Evolutionary conservation across 495 filamentous ascomycete genomes (phyloP), one percentile per base, ranked within the genome.

Genomic region (Penicillium psychrofluorescens): DNA sequence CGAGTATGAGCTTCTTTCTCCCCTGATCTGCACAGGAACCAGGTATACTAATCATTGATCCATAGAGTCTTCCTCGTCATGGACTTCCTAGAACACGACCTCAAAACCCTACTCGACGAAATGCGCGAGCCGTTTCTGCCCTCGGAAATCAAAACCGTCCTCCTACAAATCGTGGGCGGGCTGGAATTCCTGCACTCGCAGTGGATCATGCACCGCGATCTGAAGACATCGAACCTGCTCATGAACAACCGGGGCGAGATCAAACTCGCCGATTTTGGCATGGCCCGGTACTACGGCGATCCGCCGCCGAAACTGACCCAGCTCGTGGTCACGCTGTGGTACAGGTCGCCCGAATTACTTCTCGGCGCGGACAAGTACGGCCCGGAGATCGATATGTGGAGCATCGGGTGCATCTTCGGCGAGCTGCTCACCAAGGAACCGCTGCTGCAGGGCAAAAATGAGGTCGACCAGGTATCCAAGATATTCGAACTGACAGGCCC

Each of bases 41-140:
- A 33, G 22, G 12, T 15, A 31, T 13, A 30, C 49, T 55, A 40
- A 55, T 30, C 11, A 37, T 40, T 40, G 43, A 50, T 56, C 61
- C 22, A 22, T 22, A 90, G 87, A 70, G 82, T 95, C 49, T 97
- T 85, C 71, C 81, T 98, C 39, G 92, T 98, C 45, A 90, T 98
- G 79, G 90, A 95, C 64, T 98, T 97, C 70, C 74, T 95, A 58
- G 91, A 96, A 72, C 92, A 98, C 72, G 92, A 98, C 64, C 84
- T 98, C 47, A 95, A 95, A 70, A 86, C 86, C 45, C 77, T 98
- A 45, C 84, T 91, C 47, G 86, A 94, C 52, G 86, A 90, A 56
- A 95, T 96, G 88, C 76, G 82, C 38, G 88, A 96, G 54, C 90
- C 91, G 0, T 98, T 98, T 66, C 76, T 94, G 38, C 83, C 86